Base-by-base conservation (phyloP, 257 asterid genomes). In the Dorcoceras hygrometricum region DNA sequence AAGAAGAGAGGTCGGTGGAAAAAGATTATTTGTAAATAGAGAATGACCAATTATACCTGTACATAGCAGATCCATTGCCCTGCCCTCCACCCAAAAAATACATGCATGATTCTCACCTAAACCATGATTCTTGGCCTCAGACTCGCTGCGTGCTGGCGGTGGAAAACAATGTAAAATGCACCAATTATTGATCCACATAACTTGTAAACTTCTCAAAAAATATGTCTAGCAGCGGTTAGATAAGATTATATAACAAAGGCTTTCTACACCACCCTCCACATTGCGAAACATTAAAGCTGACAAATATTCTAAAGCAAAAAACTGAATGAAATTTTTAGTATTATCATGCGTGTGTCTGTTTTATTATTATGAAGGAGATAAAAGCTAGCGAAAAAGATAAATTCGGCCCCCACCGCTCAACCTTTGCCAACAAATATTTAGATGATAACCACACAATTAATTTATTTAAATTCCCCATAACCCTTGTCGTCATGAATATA, bases 21-120 rank as follows among this genome's bases (percentile, higher is more conserved):
- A 70, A 82, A 83, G 63, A 72, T 82, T 84, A 84, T 86, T 70
- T 68, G 29, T 55, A 61, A 59, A 16, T 36, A n/a, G 59, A 76
- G 66, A 66, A 23, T 32, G 36, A 74, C 43, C 51, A 67, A 70
- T 71, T 56, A 66, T 71, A 71, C 59, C 11, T 71, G n/a, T n/a
- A n/a, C n/a, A 75, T 26, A 61, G 31, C 23, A 51, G 12, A 69
- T 66, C 59, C n/a, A 55, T 80, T 76, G 67, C 71, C 68, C 63
- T 39, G 23, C 60, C 18, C 12, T 8, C 62, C 53, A 46, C 4
- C 68, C 32, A 28, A 26, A 34, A 32, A 20, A 11, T 62, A 48
- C 23, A 55, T 23, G 31, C 18, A 24, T 46, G 32, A 39, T 39
- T 39, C 18, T 60, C 63, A 71, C 54, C 61, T 54, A 73, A 76